Evolutionary conservation across 1,139 yeast genomes (phyloP).

Genomic region (Suhomyces yuchorum): DNA sequence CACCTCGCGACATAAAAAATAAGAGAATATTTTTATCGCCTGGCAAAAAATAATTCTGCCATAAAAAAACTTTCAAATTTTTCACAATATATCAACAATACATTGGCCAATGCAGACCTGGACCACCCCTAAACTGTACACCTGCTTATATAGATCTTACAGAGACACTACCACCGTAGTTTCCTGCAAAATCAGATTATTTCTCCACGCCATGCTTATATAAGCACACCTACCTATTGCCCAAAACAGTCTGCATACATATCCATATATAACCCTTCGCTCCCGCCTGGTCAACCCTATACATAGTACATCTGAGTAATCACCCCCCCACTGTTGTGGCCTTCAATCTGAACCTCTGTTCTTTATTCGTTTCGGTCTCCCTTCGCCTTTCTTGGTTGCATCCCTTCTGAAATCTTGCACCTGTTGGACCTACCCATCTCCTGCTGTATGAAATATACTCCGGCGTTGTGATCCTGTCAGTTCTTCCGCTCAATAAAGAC

Average conservation of each 20-base stretch:
- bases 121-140: slow-evolving; percentile 7
- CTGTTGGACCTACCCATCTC: not conserved
- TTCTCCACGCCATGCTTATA: slow-evolving; percentile 8
- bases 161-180: slow-evolving; percentile 4
- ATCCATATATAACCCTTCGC: not conserved
- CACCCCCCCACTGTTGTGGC: not conserved
- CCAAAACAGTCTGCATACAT: slow-evolving; percentile 1
- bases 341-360: not conserved
- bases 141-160: slow-evolving; percentile 6
- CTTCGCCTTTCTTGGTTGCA: not conserved
- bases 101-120: slow-evolving; percentile 3
- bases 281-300: slow-evolving; percentile 1
- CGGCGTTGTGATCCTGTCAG: not conserved
- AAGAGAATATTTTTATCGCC: slow-evolving; percentile 1
- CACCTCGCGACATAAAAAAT: slow-evolving; percentile 1
- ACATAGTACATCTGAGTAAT: not conserved
- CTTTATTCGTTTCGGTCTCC: not conserved
- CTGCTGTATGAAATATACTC: not conserved
- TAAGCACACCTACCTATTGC: not conserved
- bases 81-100: slow-evolving; percentile 2
- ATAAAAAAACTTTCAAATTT: slow-evolving; percentile 6
- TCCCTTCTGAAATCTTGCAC: not conserved
- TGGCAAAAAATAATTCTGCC: not conserved
- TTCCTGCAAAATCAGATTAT: slow-evolving; percentile 9
- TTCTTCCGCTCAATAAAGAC: not conserved